Evolutionary conservation across 2,329 filamentous ascomycete species (phyloP).

Genomic region (Colletotrichum destructivum): DNA sequence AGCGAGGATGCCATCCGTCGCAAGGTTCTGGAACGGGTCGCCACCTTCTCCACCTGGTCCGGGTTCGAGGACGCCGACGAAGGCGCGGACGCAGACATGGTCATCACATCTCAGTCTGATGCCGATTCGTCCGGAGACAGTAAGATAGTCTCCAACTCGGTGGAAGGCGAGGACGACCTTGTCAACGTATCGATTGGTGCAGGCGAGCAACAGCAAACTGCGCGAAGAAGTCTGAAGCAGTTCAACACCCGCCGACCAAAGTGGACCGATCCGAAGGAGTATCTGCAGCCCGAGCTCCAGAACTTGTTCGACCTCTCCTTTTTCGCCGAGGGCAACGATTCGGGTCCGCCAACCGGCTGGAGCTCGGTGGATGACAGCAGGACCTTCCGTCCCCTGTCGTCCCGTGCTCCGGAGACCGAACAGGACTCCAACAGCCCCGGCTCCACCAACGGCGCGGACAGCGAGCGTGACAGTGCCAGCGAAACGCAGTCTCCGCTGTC

Average conservation of each 20-base stretch:
- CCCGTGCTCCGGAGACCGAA: conserved; percentile 61
- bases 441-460: conserved; percentile 62
- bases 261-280: conserved; percentile 68
- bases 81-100: conserved; percentile 76
- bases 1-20: conserved; percentile 80
- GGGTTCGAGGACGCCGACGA: conserved; percentile 65
- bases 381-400: conserved; percentile 66
- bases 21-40: conserved; percentile 84
- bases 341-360: conserved; percentile 80
- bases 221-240: conserved; percentile 53
- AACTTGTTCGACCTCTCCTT: conserved; percentile 85
- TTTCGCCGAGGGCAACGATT: conserved; percentile 66
- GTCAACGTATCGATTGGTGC: conserved; percentile 92
- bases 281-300: conserved; percentile 75
- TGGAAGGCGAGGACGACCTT: conserved; percentile 91
- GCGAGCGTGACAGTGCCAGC: conserved; percentile 68
- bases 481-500: conserved; percentile 60
- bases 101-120: conserved; percentile 75
- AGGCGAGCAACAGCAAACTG: conserved; percentile 54
- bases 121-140: conserved; percentile 78
- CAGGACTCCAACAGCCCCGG: conserved; percentile 64
- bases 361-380: conserved; percentile 72
- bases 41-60: conserved; percentile 81
- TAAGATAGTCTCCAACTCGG: conserved; percentile 82
- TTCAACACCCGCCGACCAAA: conserved; percentile 67